Evolutionary conservation across 1,139 yeast genomes (phyloP), one percentile per base, ranked within the genome.

Genomic region (Kazachstania sp.): DNA sequence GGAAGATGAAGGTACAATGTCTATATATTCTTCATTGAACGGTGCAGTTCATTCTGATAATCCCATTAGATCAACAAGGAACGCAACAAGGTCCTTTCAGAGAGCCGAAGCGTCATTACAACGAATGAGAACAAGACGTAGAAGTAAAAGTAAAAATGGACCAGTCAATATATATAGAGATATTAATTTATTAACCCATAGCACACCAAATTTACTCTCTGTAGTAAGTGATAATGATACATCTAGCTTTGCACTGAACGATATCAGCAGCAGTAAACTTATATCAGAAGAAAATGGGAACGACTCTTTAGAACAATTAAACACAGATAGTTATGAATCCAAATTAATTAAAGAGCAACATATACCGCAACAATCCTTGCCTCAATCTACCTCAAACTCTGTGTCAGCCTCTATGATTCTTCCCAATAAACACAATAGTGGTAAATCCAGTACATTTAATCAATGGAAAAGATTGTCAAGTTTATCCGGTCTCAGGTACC

Each of bases 101-200:
- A 68, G 86, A 54, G 86, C 86, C 0, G 81, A 79, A 59, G 86
- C 86, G 0, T 79, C 85, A 0, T 64, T 82, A 38, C 74, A 78
- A 51, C 70, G 88, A 63, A 79, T 81, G 73, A 72, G 78, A 51
- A 76, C 78, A 36, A 68, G 85, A 50, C 66, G 86, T 49, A 74
- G 74, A 57, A 77, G 80, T 48, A 77, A 74, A 55, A 48, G 50
- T n/a, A 50, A 47, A 39, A 48, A 52, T 9, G 37, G 28, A 19
- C 36, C 41, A 9, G 26, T 13, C 23, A 41, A 37, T 7, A 38
- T 51, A 2, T 53, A 54, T 34, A 54, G 52, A 38, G 59, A 54
- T 13, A 45, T 59, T 31, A 54, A 49, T 30, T 48, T 57, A 19
- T 48, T 61, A 4, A 55, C 58, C 30, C 52, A 58, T 19, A 63